Evolutionary conservation across 1,284 basidiomycete genomes (phyloP).

Genomic region (Psilocybe mexicana): DNA sequence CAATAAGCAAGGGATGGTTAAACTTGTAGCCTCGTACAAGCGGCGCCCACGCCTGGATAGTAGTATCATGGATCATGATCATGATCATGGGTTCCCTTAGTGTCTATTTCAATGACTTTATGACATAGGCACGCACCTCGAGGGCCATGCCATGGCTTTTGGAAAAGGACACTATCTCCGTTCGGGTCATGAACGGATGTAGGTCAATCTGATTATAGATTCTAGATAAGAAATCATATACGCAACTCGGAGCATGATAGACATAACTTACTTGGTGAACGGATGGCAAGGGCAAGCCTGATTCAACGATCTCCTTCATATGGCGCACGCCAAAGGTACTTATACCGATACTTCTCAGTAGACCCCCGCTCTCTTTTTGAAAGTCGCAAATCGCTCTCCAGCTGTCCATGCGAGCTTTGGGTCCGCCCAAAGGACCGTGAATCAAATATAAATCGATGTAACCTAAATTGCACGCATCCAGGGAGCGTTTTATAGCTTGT

Average conservation of each 20-base stretch:
- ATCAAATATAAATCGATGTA: conserved; percentile 75
- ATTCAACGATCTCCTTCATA: conserved; percentile 58
- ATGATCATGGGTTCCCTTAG: conserved; percentile 3
- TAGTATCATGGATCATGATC: neutral
- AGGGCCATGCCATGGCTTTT: conserved; percentile 58
- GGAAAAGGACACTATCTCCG: conserved; percentile 65
- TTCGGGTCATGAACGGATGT: conserved; percentile 74
- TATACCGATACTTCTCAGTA: conserved; percentile 66
- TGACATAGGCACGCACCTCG: conserved; percentile 43
- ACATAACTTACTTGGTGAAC: conserved; percentile 60
- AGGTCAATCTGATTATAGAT: conserved; percentile 49
- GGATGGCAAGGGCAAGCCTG: conserved; percentile 51
- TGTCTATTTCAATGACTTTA: conserved; percentile 3
- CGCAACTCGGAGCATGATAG: neutral
- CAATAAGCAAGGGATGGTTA: conserved; percentile 44
- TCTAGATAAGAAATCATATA: neutral
- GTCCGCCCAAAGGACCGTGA: conserved; percentile 62
- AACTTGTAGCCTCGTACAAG: conserved; percentile 54
- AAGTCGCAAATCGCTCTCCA: conserved; percentile 59
- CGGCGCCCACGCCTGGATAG: conserved; percentile 51
- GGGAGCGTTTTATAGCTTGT: conserved; percentile 52
- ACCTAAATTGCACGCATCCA: conserved; percentile 52
- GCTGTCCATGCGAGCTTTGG: conserved; percentile 50
- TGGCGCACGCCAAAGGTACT: conserved; percentile 72
- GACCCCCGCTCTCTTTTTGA: conserved; percentile 53